Conservation (phyloP, 495 filamentous ascomycete genomes). For the Penicillium daleae region DNA sequence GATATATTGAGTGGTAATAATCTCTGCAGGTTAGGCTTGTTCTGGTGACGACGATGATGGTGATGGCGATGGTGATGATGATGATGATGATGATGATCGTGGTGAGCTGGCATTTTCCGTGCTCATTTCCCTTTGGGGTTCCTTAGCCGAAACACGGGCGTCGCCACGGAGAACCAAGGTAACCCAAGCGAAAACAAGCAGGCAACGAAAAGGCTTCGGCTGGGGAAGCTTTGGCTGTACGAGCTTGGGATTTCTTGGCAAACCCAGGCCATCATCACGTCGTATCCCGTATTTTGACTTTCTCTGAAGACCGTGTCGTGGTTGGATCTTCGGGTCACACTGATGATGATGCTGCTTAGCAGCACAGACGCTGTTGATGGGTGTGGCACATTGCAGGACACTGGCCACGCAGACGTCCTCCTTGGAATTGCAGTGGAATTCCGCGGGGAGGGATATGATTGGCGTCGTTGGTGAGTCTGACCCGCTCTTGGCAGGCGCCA, state of each 20-base stretch:
- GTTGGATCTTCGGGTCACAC: not conserved
- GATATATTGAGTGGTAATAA: not conserved
- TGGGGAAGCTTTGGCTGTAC: not conserved
- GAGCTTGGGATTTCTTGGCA: conserved; percentile 4
- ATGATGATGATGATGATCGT: not conserved
- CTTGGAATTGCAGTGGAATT: not conserved
- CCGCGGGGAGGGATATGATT: not conserved
- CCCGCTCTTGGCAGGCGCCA: conserved; percentile 6
- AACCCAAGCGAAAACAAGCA: conserved; percentile 2
- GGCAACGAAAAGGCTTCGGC: not conserved
- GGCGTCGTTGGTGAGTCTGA: not conserved
- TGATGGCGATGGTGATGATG: not conserved
- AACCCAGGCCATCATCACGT: not conserved
- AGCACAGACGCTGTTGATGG: not conserved
- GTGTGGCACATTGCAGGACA: conserved; percentile 1
- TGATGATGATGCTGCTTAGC: not conserved
- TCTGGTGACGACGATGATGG: not conserved
- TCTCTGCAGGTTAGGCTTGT: not conserved
- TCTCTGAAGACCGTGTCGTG: not conserved
- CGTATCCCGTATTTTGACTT: not conserved
- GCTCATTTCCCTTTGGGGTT: conserved; percentile 2
- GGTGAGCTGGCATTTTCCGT: not conserved
- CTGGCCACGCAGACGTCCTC: not conserved
- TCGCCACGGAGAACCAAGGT: not conserved
- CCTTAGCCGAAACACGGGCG: conserved; percentile 3